These are phyloP conservation scores for Dactylella cylindrospora DNA, from an alignment of 2,329 filamentous ascomycete genomes.

Conservation along the genomic window DNA sequence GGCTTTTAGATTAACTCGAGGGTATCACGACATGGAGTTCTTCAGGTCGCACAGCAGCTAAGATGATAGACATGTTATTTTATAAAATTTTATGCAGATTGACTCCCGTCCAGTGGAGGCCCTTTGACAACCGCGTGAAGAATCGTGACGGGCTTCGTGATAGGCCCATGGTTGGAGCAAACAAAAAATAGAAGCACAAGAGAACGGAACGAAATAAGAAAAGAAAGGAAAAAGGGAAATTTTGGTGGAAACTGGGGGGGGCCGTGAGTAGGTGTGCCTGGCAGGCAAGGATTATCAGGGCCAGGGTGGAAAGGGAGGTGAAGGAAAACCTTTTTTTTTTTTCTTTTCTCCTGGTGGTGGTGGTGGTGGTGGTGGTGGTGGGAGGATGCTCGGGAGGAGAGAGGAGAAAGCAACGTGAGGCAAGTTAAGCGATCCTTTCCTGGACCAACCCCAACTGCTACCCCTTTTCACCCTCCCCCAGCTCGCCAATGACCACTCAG, in stretches of 20 bases:
- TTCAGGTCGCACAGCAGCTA: slow-evolving; percentile 33
- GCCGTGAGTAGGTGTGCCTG: slow-evolving; percentile 30
- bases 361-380: too few species aligned
- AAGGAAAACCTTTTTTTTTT: too few species aligned
- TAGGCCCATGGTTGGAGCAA: slow-evolving; percentile 3
- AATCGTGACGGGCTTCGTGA: slow-evolving; percentile 8
- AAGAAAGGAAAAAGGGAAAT: slow-evolving; percentile 22
- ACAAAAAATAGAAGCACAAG: slow-evolving; percentile 34
- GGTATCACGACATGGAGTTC: slow-evolving; percentile 24
- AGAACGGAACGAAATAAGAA: slow-evolving; percentile 41
- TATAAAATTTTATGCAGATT: slow-evolving; percentile 24
- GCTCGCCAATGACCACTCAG: too few species aligned
- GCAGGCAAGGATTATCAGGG: slow-evolving; percentile 10
- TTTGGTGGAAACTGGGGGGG: too few species aligned
- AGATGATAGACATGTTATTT: slow-evolving; percentile 23
- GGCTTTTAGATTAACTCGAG: not conserved
- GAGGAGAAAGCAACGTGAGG: slow-evolving; percentile 13
- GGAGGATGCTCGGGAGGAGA: too few species aligned
- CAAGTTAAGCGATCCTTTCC: slow-evolving; percentile 37
- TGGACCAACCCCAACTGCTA: slow-evolving; percentile 20
- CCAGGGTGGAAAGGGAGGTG: too few species aligned
- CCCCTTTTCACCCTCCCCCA: too few species aligned
- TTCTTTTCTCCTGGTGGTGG: slow-evolving; percentile 27
- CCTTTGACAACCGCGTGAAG: slow-evolving; percentile 24
- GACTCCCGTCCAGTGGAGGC: slow-evolving; percentile 2